Conservation (phyloP, 2,329 filamentous ascomycete genomes). For the Penicillium nordicum region DNA sequence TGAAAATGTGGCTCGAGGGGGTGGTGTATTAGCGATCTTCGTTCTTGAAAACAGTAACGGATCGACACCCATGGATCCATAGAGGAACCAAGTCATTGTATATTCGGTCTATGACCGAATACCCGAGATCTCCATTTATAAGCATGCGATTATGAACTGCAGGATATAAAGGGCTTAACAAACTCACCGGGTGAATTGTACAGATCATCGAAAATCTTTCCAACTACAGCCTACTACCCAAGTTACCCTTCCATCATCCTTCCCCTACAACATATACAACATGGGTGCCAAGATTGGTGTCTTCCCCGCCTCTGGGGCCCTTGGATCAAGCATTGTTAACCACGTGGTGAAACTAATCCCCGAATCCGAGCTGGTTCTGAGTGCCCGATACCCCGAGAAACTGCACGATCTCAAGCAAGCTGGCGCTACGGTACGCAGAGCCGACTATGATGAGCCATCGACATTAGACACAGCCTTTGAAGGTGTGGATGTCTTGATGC, state of each 20-base stretch:
- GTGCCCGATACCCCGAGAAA: conserved; percentile 39
- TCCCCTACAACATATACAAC: not conserved
- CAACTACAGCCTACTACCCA: not conserved
- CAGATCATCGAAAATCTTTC: not conserved
- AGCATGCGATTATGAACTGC: not conserved
- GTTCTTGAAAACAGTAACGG: not conserved
- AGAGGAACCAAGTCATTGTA: not conserved
- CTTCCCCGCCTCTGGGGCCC: conserved; percentile 53
- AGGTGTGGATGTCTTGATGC: conserved; percentile 52
- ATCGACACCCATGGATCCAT: not conserved
- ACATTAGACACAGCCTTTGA: conserved; percentile 49
- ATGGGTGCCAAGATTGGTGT: conserved; percentile 27
- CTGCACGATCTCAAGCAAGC: conserved; percentile 11
- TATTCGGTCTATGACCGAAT: not conserved
- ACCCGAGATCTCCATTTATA: not conserved
- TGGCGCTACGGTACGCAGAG: conserved; percentile 35
- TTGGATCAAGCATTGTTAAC: conserved; percentile 51
- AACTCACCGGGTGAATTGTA: not conserved
- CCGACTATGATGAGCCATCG: conserved; percentile 50
- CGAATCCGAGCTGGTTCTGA: conserved; percentile 47
- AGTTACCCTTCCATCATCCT: not conserved
- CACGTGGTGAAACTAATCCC: conserved; percentile 48
- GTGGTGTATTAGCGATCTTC: not conserved
- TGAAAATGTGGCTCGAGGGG: not conserved
- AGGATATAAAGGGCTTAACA: not conserved